Evolutionary conservation across 805 yeast genomes (phyloP).

Genomic region (Yamadazyma nakazawae): DNA sequence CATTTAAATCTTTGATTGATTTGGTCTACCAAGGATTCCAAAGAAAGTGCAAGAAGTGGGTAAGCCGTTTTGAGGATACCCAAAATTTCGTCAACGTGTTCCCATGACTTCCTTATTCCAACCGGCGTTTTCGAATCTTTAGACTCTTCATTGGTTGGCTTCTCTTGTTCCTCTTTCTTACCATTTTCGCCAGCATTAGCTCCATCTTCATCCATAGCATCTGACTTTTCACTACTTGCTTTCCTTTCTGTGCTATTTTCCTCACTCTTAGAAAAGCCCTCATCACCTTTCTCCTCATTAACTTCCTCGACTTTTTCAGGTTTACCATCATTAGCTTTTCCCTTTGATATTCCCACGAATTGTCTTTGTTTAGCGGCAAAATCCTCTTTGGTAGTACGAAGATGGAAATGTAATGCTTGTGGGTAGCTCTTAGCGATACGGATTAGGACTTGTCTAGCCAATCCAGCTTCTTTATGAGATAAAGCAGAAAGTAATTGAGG

Average conservation of each 20-base stretch:
- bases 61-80: conserved; percentile 95
- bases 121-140: conserved; percentile 5
- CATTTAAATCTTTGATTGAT: conserved; percentile 91
- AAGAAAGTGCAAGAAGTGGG: conserved; percentile 85
- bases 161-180: conserved; percentile 3
- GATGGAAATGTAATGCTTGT: conserved; percentile 93
- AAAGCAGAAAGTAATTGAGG: conserved; percentile 90
- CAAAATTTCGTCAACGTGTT: conserved; percentile 86
- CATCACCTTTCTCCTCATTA: conserved; percentile 6
- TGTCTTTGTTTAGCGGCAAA: conserved; percentile 84
- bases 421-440: conserved; percentile 96
- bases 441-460: conserved; percentile 83
- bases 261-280: not conserved
- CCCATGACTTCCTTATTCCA: conserved; percentile 75
- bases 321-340: conserved; percentile 8
- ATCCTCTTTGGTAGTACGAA: conserved; percentile 93
- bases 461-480: conserved; percentile 85
- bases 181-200: conserved; percentile 1
- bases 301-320: conserved; percentile 6
- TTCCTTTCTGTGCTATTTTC: conserved; percentile 1
- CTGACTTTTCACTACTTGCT: conserved; percentile 2
- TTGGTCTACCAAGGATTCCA: conserved; percentile 95
- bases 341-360: conserved; percentile 38
- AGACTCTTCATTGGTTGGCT: not conserved
- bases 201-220: conserved; percentile 5